phyloP scores from a whole-genome alignment of 768 basidiomycete genomes.

The Leccinum aurantiacum region DNA sequence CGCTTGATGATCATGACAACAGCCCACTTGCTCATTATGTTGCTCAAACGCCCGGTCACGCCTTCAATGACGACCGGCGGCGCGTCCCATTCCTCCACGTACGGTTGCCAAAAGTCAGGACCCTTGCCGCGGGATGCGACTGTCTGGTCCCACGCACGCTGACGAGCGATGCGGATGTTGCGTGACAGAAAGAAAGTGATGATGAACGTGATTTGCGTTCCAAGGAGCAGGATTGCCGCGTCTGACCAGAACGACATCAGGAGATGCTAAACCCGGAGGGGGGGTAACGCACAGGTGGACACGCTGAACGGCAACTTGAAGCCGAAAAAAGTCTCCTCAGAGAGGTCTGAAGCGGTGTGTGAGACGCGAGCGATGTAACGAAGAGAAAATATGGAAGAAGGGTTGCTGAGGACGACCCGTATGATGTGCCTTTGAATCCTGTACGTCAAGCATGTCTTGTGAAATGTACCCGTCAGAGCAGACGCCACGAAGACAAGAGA shows the following conservation, averaged over 20 bases:
- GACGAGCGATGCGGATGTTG: conserved; percentile 78
- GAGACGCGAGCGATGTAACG: conserved; percentile 28
- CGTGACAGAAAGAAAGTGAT: conserved; percentile 80
- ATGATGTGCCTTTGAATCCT: conserved; percentile 70
- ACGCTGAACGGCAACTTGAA: conserved; percentile 63
- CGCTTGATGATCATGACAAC: conserved; percentile 19
- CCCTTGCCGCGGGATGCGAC: conserved; percentile 82
- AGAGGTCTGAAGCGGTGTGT: conserved; percentile 29
- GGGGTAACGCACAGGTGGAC: conserved; percentile 56
- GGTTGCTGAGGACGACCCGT: conserved; percentile 30
- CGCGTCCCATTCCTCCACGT: conserved; percentile 77
- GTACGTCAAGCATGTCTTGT: conserved; percentile 66
- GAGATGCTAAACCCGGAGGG: neutral
- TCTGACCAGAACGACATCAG: conserved; percentile 43
- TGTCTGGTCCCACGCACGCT: conserved; percentile 79
- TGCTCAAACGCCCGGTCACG: conserved; percentile 21
- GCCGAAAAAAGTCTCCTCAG: conserved; percentile 61
- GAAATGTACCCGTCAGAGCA: neutral
- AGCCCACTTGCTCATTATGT: conserved; percentile 17
- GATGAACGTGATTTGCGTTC: conserved; percentile 71
- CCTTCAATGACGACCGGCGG: conserved; percentile 46
- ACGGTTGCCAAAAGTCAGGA: conserved; percentile 79
- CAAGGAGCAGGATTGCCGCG: conserved; percentile 70
- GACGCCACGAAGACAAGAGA: neutral
- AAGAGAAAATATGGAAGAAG: conserved; percentile 30